These are phyloP conservation scores for Solanum paucissectum DNA, from an alignment of 257 asterid genomes.

Conservation along the genomic window DNA sequence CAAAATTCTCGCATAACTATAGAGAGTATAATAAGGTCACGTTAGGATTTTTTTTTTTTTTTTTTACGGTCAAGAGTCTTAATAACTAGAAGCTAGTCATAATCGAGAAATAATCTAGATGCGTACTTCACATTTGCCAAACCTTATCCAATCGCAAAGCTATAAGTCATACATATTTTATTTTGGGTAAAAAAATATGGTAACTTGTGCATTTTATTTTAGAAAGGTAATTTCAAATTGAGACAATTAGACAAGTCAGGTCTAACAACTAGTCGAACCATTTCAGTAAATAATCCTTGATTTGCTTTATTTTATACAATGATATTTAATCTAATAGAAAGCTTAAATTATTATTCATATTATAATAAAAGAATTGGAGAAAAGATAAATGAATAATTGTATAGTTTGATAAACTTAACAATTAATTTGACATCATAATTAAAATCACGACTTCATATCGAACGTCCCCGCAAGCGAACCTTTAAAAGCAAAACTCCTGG, in stretches of 20 bases:
- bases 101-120: background rate
- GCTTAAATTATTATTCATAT: background rate
- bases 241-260: background rate
- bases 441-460: background rate
- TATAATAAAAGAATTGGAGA: background rate
- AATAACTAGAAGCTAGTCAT: background rate
- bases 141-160: background rate
- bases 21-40: background rate
- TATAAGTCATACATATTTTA: background rate
- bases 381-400: background rate
- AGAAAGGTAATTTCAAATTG: background rate
- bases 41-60: background rate
- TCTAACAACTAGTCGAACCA: background rate
- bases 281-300: background rate
- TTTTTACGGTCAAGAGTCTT: background rate
- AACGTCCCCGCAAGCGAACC: background rate
- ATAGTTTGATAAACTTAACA: background rate
- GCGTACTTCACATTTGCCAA: background rate
- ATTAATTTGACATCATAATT: too few species aligned
- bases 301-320: background rate
- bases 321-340: background rate
- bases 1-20: too few species aligned
- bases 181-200: background rate
- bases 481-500: background rate
- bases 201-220: background rate